Base-by-base conservation (phyloP, 2,329 filamentous ascomycete species). In the Geosmithia putterillii region DNA sequence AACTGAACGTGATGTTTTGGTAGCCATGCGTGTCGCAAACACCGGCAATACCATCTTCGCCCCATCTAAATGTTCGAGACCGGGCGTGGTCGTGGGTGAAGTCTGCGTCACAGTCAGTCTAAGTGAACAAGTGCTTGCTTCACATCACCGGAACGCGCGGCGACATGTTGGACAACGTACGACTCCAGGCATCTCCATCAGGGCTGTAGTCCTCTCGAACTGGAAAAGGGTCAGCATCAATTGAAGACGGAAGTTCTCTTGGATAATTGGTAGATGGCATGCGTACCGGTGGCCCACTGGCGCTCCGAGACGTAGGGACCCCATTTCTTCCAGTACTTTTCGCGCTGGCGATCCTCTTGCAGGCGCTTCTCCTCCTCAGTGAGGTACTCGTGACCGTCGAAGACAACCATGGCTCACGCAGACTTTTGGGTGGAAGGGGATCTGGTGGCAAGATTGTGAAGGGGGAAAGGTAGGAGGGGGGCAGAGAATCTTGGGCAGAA, bases 321-420 rank as follows among this genome's bases (percentile, higher is more conserved):
- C 88, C 89, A 95, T 79, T 83, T 87, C 77, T 96, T 96, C 90
- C 90, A 96, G 70, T 96, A 96, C 62, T 86, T 90, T 51, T 67
- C 76, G 50, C 82, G 81, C 50, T 90, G 78, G 46, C 81, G 78
- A 64, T 96, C 90, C 58, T 95, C 79, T 58, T 83, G 83, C 53
- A 96, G 74, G 41, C 92, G 83, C 63, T 83, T 84, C 71, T 96
- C 90, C 67, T 96, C 90, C 63, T 85, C 81, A 47, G 84, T 88
- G 58, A 90, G 74, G 63, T 87, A 89, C 59, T 92, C 85, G 64
- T 92, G 79, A 57, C 83, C 79, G 64, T 94, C 87, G 58, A 92
- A 82, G 57, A 94, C 75, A 59, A 95, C 89, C 90, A 96, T 96
- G 45, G 51, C 63, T 58, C n/a, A 38, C 3, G 20, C 7, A 25